Base-by-base conservation (phyloP, 176 grass and related monocot genomes). In the Paspalum notatum region DNA sequence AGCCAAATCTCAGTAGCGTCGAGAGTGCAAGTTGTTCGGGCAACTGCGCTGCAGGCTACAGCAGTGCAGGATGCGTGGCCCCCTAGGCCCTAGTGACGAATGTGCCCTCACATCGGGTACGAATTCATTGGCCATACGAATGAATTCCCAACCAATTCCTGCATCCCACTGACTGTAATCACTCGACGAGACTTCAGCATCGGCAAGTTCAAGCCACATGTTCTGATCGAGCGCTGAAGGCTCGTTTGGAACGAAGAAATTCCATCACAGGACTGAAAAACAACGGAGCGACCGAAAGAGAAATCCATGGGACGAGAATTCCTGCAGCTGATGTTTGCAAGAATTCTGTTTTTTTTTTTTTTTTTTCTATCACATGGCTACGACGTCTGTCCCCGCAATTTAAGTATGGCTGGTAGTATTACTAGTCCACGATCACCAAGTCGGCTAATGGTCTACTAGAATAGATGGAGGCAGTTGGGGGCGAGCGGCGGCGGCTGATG, bases 141-240 rank as follows among this genome's bases (percentile, higher is more conserved):
- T 77, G 72, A 45, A 76, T 72, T 72, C 53, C 83, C 49, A 66
- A 89, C 53, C 15, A 78, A 87, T 66, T 83, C 53, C 54, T 71
- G 41, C 63, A 57, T 12, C 45, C 45, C 52, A n/a, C 67, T 84
- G 75, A 39, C 41, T 40, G 48, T 22, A 82, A 83, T 68, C 47
- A 8, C 37, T 75, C 61, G 46, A 81, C 49, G 80, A 68, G 42
- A 42, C 22, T 21, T 41, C n/a, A 25, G 6, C 20, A 25, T 8
- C 13, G 39, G 2, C 12, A 8, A 41, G 54, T 63, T 18, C 40
- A 8, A 21, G 17, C 9, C 69, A 72, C 26, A 27, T 73, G 50
- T 39, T 54, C 9, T 3, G 32, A 32, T 1, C 16, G 9, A 20
- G 4, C 4, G 26, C 4, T 37, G 52, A 15, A 72, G 15, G 9